Evolutionary conservation across 2,329 filamentous ascomycete genomes (phyloP), one percentile per base, ranked within the genome.

Genomic region (Plectosphaerella plurivora): DNA sequence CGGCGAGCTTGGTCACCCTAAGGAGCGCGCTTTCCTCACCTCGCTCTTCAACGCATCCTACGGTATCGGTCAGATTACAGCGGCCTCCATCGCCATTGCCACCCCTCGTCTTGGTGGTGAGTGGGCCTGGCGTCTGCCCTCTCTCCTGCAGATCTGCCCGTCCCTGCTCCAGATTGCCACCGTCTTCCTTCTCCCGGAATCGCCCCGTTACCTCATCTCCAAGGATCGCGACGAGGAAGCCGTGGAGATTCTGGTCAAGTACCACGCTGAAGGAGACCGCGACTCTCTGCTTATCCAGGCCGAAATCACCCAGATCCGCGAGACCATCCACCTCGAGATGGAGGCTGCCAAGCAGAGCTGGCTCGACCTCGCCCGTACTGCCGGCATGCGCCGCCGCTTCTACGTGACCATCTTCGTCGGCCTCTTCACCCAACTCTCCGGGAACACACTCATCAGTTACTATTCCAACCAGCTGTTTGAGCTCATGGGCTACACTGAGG

Each of bases 221-320:
- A 56, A 57, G 11, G 67, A 68, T 36, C 58, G 62, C 6, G 55
- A 56, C 6, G 64, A 67, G 14, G 67, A 69, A 35, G 67, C 67
- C 0, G 60, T 60, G 5, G 58, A 52, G 0, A 45, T 68, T 15
- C 59, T 70, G 10, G 44, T 64, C 50, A 70, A 68, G 53, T 78
- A 76, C 59, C 75, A 79, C 55, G 77, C 77, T 14, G 79, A 82
- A 58, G 79, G 77, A 2, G 68, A 78, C 53, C 70, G 80, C 39
- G 59, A 61, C 4, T 64, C 71, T 35, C 80, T 76, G 1, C 65
- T 73, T 9, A 72, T 84, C 15, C 41, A 44, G 41, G 79, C 78
- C 9, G 83, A 87, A 59, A 78, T 84, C 59, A 73, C 74, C 1
- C 79, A 86, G 62, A 86, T 86, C 57, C 69, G 76, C 47, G 72